phyloP scores from a whole-genome alignment of 75 land plant genomes.

The Sequoia sempervirens region DNA sequence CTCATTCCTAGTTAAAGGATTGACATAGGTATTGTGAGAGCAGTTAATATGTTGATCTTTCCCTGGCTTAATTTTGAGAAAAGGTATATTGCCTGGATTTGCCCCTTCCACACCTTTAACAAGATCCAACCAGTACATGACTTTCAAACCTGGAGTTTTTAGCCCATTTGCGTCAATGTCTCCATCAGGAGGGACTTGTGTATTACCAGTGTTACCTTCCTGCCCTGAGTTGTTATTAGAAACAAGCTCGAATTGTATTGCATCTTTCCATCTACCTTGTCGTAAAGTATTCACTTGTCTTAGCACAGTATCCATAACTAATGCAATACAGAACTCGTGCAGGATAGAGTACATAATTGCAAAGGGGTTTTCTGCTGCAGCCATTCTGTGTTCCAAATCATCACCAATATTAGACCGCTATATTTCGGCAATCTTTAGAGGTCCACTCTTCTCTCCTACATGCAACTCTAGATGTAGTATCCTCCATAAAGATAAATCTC shows the following conservation, averaged over 20 bases:
- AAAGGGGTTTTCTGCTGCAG: constrained; percentile 83
- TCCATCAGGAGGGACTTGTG: constrained; percentile 49
- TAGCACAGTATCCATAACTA: too few relatives aligned
- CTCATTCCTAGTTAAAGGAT: constrained; percentile 66
- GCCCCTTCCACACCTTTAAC: constrained; percentile 36
- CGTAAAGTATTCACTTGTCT: too few relatives aligned
- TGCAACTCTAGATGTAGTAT: too few relatives aligned
- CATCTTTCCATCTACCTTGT: constrained; percentile 97
- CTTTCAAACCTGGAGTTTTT: constrained; percentile 77
- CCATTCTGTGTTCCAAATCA: constrained; percentile 96
- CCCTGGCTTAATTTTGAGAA: constrained; percentile 81
- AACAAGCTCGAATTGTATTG: constrained; percentile 81
- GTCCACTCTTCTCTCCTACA: too few relatives aligned
- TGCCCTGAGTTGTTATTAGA: constrained; percentile 50
- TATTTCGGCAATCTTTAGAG: too few relatives aligned
- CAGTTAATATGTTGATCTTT: constrained; percentile 70
- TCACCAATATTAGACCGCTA: constrained; percentile 69
- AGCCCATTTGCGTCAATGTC: constrained; percentile 56
- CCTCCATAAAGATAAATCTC: too few relatives aligned
- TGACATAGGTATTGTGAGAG: constrained; percentile 67
- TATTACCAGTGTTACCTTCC: constrained; percentile 46
- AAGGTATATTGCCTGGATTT: constrained; percentile 46
- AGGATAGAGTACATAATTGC: constrained; percentile 69
- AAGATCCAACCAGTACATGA: constrained; percentile 79
- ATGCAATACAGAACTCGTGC: constrained; percentile 90